Conservation (phyloP, 257 asterid species). For the Nicotiana noctiflora region DNA sequence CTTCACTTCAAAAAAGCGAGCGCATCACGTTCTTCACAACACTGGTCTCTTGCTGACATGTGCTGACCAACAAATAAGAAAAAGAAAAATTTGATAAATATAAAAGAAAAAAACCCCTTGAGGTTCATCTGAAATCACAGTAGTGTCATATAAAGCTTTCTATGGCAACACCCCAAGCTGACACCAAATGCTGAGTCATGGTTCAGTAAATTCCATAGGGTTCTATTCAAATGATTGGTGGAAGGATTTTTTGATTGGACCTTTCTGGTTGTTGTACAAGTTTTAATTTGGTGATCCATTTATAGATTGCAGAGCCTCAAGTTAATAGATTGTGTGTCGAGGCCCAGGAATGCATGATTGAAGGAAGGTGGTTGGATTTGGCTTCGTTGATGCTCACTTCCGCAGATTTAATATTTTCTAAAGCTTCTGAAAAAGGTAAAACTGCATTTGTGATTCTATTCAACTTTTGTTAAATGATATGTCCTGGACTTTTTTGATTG, state of each 20-base stretch:
- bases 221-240: neutral
- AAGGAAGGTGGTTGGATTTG: constrained; percentile 77
- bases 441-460: neutral
- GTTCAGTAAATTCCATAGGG: neutral
- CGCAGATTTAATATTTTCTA: constrained; percentile 75
- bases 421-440: constrained; percentile 87
- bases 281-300: neutral
- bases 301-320: constrained; percentile 83
- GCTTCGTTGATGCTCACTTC: constrained; percentile 77
- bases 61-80: neutral
- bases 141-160: neutral
- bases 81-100: neutral
- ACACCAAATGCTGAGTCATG: neutral
- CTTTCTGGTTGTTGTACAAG: neutral
- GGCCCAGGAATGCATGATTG: constrained; percentile 70
- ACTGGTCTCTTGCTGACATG: neutral
- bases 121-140: neutral
- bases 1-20: no score
- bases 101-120: neutral
- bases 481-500: neutral
- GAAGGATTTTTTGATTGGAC: neutral
- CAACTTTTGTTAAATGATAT: neutral
- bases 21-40: no score
- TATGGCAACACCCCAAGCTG: neutral
- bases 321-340: constrained; percentile 64